Evolutionary conservation across 805 yeast genomes (phyloP), one percentile per base, ranked within the genome.

Genomic region (Schwanniomyces sp.): DNA sequence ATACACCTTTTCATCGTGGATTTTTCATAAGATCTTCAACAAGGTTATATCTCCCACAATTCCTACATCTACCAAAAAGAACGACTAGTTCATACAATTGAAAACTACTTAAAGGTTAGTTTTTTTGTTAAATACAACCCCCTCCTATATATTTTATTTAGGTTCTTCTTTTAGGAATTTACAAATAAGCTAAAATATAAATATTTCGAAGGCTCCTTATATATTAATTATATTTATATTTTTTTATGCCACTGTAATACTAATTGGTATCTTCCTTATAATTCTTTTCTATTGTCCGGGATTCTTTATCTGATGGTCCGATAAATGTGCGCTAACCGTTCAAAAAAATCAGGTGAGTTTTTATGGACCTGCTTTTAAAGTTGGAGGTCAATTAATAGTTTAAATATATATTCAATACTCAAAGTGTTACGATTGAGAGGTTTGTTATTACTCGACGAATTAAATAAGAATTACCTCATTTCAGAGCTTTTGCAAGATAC

Each of bases 311-410:
- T 4, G 18, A 32, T 32, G 21, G 17, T 32, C 8, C 12, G 36
- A 32, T 14, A 32, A 32, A 32, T 32, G 36, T 32, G 36, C 36
- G 36, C 36, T 32, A 32, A 32, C 36, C 36, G 21, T 16, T 32
- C 36, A 32, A 32, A 32, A 32, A 32, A 32, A 32, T 32, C 36
- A 32, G 36, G 36, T 32, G 36, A 32, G 36, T 32, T 32, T 32
- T 32, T 32, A 32, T 32, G 18, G 16, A 12, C 36, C 36, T 21
- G 24, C 24, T 21, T 16, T 32, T 4, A 11, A 32, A 9, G n/a
- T n/a, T 7, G 36, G 21, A 32, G 14, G 17, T 32, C 21, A 16
- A 32, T 14, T 32, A 16, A 14, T 29, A 29, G 7, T 12, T 12
- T 12, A 2, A 6, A 12, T 6, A 29, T 6, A 29, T 12, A 32